phyloP scores from a whole-genome alignment of 2,329 filamentous ascomycete species.

The Pezicula carpinea region DNA sequence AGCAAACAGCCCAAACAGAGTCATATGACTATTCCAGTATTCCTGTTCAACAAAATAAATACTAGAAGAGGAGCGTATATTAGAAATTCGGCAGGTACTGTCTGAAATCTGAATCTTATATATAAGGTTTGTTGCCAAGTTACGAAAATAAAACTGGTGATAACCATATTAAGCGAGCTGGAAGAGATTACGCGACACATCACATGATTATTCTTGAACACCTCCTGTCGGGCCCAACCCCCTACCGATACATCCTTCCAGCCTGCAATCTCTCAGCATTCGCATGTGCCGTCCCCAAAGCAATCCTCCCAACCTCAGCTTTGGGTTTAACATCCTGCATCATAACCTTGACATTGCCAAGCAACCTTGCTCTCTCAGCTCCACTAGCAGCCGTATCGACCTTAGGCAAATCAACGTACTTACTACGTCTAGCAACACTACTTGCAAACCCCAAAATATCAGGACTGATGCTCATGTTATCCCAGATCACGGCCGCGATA shows the following conservation, averaged over 20 bases:
- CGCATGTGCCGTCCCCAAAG: slow-evolving; percentile 4
- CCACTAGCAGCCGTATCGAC: slow-evolving; percentile 7
- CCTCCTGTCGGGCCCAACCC: too few species aligned
- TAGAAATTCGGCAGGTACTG: too few species aligned
- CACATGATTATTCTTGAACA: too few species aligned
- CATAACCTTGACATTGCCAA: slow-evolving; percentile 12
- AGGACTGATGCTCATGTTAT: slow-evolving; percentile 3
- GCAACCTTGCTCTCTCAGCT: slow-evolving; percentile 5
- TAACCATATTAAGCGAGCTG: too few species aligned
- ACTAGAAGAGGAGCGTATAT: too few species aligned
- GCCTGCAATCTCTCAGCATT: slow-evolving; percentile 2
- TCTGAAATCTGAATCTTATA: too few species aligned
- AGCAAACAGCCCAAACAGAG: too few species aligned
- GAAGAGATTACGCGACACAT: too few species aligned
- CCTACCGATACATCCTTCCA: slow-evolving; percentile 8
- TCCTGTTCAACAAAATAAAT: too few species aligned
- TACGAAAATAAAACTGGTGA: too few species aligned
- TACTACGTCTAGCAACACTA: slow-evolving; percentile 9
- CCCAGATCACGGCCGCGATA: slow-evolving; percentile 7
- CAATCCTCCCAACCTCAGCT: slow-evolving; percentile 12
- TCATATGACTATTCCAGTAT: too few species aligned
- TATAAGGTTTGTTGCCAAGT: too few species aligned
- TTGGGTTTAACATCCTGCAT: slow-evolving; percentile 15
- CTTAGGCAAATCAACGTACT: slow-evolving; percentile 6
- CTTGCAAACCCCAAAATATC: slow-evolving; percentile 13